Evolutionary conservation across 306 rosid genomes (phyloP), one percentile per base, ranked within the genome.

Genomic region (Medicago truncatula): DNA sequence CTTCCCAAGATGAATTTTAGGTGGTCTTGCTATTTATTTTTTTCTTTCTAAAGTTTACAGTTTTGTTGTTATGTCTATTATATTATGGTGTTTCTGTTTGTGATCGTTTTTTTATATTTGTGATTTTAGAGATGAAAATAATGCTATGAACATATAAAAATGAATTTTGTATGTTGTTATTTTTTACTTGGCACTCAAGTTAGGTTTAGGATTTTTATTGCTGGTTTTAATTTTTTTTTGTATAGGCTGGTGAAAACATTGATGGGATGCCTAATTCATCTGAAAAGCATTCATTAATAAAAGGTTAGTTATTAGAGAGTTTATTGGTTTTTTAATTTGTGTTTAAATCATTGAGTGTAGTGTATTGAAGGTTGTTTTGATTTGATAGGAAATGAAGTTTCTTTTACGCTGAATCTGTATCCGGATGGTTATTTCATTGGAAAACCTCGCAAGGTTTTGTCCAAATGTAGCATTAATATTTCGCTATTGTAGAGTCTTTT

Each of bases 381-480:
- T 78, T 80, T 81, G 73, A 59, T 91, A 89, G 99, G 88, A 34
- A 76, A 76, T 46, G 94, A 89, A 82, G 96, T 86, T 83, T 92
- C 99, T 77, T 92, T 96, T 85, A 84, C 89, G 0, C 74, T 96
- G 85, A 88, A 84, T 73, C 83, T 96, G 86, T 92, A 92, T 67
- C 76, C 85, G 17, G 92, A 90, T 85, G 99, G 98, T 82, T 96
- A 96, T 85, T 92, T 92, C 52, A 81, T 96, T 46, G 90, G 96
- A 81, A 92, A 90, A 79, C 87, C 97, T 12, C 68, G 79, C 2
- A 92, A 96, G 99, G 99, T 96, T 96, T 76, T 82, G 99, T 85
- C 39, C 43, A 39, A 72, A 78, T 65, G 50, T 67, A 64, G 63
- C 17, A n/a, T 69, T 74, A 14, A 17, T 62, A 52, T 50, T 43